These are phyloP conservation scores for Alternaria sp. DNA, from an alignment of 2,329 filamentous ascomycete genomes.

Conservation along the genomic window DNA sequence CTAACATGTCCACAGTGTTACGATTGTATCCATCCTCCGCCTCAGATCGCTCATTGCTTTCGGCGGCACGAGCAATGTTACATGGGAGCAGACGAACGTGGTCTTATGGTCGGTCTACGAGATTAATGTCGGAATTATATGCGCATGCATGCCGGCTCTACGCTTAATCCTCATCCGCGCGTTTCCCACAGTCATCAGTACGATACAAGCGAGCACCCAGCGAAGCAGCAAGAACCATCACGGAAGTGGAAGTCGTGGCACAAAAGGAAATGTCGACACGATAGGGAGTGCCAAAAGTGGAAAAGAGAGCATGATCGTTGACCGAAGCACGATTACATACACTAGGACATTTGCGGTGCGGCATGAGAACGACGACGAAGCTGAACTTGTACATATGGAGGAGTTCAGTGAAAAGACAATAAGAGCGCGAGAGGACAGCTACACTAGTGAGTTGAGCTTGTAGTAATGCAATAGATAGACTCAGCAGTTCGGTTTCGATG, in stretches of 20 bases:
- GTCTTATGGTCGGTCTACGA: conserved; percentile 28
- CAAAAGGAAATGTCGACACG: conserved; percentile 18
- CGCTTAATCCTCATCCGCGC: conserved; percentile 45
- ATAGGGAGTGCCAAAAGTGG: conserved; percentile 1
- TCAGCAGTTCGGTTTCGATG: no score
- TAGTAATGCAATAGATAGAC: neutral
- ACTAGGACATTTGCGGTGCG: conserved; percentile 13
- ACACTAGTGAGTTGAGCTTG: neutral
- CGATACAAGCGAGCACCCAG: conserved; percentile 21
- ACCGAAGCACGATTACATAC: conserved; percentile 8
- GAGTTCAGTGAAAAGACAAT: neutral
- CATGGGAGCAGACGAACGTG: conserved; percentile 39
- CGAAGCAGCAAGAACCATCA: neutral
- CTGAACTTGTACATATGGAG: neutral
- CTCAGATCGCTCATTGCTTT: conserved; percentile 53
- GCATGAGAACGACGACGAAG: conserved; percentile 7
- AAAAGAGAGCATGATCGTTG: neutral
- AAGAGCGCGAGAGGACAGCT: neutral
- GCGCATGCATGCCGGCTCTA: conserved; percentile 53
- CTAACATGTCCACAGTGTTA: conserved; percentile 9
- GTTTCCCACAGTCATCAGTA: conserved; percentile 43
- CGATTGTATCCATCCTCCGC: conserved; percentile 52
- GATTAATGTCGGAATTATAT: conserved; percentile 44
- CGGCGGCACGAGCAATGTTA: conserved; percentile 49
- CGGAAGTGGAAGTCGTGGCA: conserved; percentile 29